Base-by-base conservation (phyloP, 495 filamentous ascomycete species). In the Lasiosphaeris hirsuta region DNA sequence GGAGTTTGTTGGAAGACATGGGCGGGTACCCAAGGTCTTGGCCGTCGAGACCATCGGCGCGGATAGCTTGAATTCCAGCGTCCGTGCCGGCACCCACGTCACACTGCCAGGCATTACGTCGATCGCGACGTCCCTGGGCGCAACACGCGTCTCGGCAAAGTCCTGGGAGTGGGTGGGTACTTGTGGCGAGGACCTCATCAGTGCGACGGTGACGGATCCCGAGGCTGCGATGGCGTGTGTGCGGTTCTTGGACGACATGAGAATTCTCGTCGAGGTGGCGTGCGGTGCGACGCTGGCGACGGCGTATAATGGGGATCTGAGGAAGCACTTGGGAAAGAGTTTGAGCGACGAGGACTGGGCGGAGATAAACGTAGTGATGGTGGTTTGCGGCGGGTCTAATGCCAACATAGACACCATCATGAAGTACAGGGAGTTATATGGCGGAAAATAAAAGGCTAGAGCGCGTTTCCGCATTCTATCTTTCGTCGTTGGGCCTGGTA, bases 311-410 rank as follows among this genome's bases (percentile, higher is more conserved):
- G 81, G 81, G 15, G 76, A 82, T 17, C 69, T 90, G 67, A 72
- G 86, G 63, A 81, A 79, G 68, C 72, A 61, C 23, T 57, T 95
- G 18, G 82, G 88, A 0, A 75, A 82, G 34, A 77, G 72, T 10
- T 54, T 90, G 59, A 77, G 69, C 7, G 73, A 77, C 14, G 76
- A 75, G 46, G 73, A 78, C 58, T 82, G 76, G 64, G 67, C 70
- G 35, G 72, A 79, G 45, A 86, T 81, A 61, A 89, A 89, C 58
- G 81, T 97, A 30, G 90, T 97, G 5, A 77, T 97, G 51, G 77
- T 96, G 19, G 83, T 96, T 18, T 97, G 93, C 68, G 93, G 93
- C 0, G 93, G 93, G 8, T 85, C 80, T 43, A 88, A 88, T 70
- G 81, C 92, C 44, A 86, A 83, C 4, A 70, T 87, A 23, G 83